Evolutionary conservation across 2,329 filamentous ascomycete genomes (phyloP), one percentile per base, ranked within the genome.

Genomic region (Harringtonia lauricola): DNA sequence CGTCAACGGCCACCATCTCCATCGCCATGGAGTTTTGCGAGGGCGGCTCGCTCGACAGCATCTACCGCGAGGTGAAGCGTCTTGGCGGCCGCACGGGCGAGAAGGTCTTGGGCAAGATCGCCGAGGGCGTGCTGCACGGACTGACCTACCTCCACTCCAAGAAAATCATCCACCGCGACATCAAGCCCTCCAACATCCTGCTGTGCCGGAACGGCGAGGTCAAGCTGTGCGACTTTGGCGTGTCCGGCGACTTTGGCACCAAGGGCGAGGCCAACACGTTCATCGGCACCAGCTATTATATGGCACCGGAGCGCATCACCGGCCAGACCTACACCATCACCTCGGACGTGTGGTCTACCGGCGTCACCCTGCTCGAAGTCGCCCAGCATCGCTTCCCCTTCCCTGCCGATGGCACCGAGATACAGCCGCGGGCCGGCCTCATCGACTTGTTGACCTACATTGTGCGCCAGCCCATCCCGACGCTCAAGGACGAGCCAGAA

Each of bases 21-120:
- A 98, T 98, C 58, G 89, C 88, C 45, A 98, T 98, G 92, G 92
- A 98, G 61, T 96, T 94, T 57, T 98, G 92, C 60, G 92, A 96
- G 64, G 92, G 92, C 46, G 92, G 92, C 42, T 95, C 87, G 38
- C 74, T 98, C 18, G 89, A 98, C 66, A 92, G 86, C 59, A 92
- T 98, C 51, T 98, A 98, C 69, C 86, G 86, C 52, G 92, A 98
- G 64, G 89, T 98, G 30, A 95, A 95, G 68, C 87, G 92, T 54
- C 76, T 96, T 2, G 90, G 90, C 35, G 92, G 92, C 12, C 79
- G 92, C 40, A 96, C 90, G 0, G 92, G 92, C 52, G 92, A 98
- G 61, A 98, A 96, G 60, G 92, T 98, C 2, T 72, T 98, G 4
- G 92, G 92, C 50, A 96, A 96, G 67, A 85, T 98, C 36, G 88